Conservation (phyloP, 345 rosid species). For the Garcia nutans region DNA sequence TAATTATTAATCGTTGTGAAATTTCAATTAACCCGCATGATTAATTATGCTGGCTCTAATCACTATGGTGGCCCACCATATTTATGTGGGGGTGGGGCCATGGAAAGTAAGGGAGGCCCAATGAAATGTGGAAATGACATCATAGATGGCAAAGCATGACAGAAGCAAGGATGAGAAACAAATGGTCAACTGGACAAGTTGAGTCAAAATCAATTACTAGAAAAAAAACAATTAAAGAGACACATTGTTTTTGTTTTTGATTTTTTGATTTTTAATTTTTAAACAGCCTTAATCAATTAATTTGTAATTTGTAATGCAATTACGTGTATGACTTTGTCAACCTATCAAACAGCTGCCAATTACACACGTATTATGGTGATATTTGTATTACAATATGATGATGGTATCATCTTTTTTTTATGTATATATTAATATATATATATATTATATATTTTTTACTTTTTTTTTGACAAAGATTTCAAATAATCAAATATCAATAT, state of each 20-base stretch:
- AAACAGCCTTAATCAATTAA: neutral
- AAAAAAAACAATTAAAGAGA: neutral
- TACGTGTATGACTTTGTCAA: slow-evolving; percentile 23
- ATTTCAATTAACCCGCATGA: neutral
- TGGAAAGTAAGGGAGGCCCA: neutral
- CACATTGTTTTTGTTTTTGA: neutral
- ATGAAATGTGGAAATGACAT: slow-evolving; percentile 22
- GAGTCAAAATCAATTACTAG: neutral
- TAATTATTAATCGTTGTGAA: too few species aligned
- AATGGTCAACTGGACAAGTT: neutral
- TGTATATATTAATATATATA: too few species aligned
- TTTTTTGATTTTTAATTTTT: neutral
- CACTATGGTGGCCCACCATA: neutral
- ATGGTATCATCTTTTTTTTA: slow-evolving; percentile 16
- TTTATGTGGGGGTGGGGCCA: neutral
- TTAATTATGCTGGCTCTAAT: neutral
- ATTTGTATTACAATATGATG: slow-evolving; percentile 29
- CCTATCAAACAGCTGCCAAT: neutral
- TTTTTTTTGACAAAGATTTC: too few species aligned
- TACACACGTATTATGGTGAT: neutral
- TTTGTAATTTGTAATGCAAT: neutral
- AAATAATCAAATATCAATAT: too few species aligned
- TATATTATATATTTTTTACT: neutral
- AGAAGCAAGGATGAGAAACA: neutral
- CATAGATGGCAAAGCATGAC: slow-evolving; percentile 37